A percentile compares a stretch with the other conserved stretches of the same genome.
Evolutionary conservation across 1,284 basidiomycete species (phyloP).

Genomic region (Chondrostereum purpureum): DNA sequence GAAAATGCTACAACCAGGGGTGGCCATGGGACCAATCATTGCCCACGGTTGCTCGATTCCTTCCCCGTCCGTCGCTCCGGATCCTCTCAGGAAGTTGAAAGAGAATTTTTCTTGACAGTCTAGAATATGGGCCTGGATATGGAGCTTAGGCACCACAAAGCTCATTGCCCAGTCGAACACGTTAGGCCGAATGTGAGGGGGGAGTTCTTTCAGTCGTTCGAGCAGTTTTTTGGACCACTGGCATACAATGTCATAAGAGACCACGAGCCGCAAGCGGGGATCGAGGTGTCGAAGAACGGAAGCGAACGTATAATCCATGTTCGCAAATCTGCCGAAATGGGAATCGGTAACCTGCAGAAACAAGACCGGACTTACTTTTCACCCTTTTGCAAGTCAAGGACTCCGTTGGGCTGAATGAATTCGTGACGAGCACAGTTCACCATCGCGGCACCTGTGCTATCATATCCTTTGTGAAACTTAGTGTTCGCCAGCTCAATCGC

Average conservation of each 20-base stretch:
- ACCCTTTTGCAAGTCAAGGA: slow-evolving; percentile 12
- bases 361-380: slow-evolving; percentile 6
- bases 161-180: slow-evolving; percentile 1
- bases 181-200: slow-evolving; percentile 2
- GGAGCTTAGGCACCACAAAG: slow-evolving; percentile 20
- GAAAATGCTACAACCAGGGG: too few species aligned
- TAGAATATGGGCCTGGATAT: slow-evolving; percentile 17
- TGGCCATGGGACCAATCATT: slow-evolving; percentile 14
- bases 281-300: background rate
- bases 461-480: slow-evolving; percentile 5
- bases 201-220: slow-evolving; percentile 5
- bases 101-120: slow-evolving; percentile 15
- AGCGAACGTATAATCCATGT: background rate
- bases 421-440: too few species aligned
- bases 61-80: slow-evolving; percentile 19
- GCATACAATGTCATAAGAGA: slow-evolving; percentile 10
- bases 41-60: slow-evolving; percentile 21
- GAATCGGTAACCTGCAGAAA: background rate
- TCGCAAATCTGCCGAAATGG: background rate
- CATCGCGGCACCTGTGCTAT: too few species aligned
- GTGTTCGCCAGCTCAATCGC: slow-evolving; percentile 10
- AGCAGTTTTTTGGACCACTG: too few species aligned
- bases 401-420: too few species aligned
- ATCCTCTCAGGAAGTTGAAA: slow-evolving; percentile 12
- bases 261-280: background rate